Base-by-base conservation (phyloP, 805 yeast species). In the Torulaspora delbrueckii region DNA sequence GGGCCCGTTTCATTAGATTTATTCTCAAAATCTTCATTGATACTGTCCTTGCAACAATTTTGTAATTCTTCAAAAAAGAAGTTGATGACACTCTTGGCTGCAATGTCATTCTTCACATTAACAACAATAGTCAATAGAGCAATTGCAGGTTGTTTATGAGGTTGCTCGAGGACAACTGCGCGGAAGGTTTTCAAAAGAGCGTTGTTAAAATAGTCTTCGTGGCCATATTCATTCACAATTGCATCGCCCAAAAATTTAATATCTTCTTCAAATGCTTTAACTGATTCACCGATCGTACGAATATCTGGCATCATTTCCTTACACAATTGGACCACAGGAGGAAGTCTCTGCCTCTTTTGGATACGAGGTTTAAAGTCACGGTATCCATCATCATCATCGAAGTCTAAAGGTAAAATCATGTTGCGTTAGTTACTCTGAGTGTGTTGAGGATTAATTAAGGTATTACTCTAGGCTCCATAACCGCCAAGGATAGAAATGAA, bases 81-180 rank as follows among this genome's bases (percentile, higher is more conserved):
- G 52, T 84, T 89, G 19, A 87, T 65, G 9, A 86, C 76, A 40
- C 77, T 76, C 53, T 79, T 78, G 41, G 95, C 91, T 35, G 86
- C 81, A 31, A 76, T 69, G 28, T 77, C 75, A 63, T 79, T 80
- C 47, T 75, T 75, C 19, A 84, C 71, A 66, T 84, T 82, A 38
- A 86, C 80, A 18, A 81, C 70, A 57, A 82, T 75, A 4, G 89
- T 68, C 53, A 88, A 71, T 7, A 82, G 79, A 23, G 88, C 76
- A 46, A 91, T 65, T n/a, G 82, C 76, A 10, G 82, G 79, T 48
- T 84, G 77, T 62, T 90, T 93, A 52, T 90, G 96, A 0, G 99
- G 98, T 65, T 91, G 96, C 65, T 93, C 98, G 24, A 77, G 67
- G 8, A 84, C 73, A 36, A 86, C 76, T 2, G 95, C 86, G 44